Evolutionary conservation across 2,329 filamentous ascomycete genomes (phyloP).

Genomic region (Capronia coronata): DNA sequence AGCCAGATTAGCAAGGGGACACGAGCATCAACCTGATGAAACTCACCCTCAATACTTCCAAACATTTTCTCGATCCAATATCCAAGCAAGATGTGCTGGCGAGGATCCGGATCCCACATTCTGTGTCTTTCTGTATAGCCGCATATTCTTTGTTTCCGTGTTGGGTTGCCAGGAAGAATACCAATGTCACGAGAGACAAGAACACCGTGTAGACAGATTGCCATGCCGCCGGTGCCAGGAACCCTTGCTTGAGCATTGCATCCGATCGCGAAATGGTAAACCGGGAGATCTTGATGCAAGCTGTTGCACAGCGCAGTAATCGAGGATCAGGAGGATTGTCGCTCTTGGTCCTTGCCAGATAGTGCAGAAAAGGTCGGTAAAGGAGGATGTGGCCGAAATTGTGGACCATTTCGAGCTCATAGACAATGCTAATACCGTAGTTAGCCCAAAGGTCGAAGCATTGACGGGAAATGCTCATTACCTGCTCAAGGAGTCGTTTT

Average conservation of each 20-base stretch:
- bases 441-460: neutral
- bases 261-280: slow-evolving; percentile 16
- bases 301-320: slow-evolving; percentile 14
- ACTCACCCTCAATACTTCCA: slow-evolving; percentile 18
- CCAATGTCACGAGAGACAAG: slow-evolving; percentile 16
- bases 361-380: slow-evolving; percentile 27
- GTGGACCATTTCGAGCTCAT: slow-evolving; percentile 23
- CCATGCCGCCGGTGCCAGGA: slow-evolving; percentile 21
- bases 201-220: slow-evolving; percentile 23
- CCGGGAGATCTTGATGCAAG: slow-evolving; percentile 18
- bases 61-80: slow-evolving; percentile 17
- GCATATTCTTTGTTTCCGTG: slow-evolving; percentile 10
- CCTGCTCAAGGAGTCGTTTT: slow-evolving; percentile 9
- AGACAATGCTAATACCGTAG: slow-evolving; percentile 10
- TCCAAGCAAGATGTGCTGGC: slow-evolving; percentile 19
- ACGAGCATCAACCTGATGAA: neutral
- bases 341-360: slow-evolving; percentile 18
- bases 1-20: neutral
- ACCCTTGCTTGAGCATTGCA: slow-evolving; percentile 14
- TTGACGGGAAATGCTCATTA: neutral
- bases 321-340: slow-evolving; percentile 11
- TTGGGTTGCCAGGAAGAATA: slow-evolving; percentile 21
- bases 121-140: slow-evolving; percentile 14
- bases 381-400: slow-evolving; percentile 27
- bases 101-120: slow-evolving; percentile 18